Evolutionary conservation across 352 stramenopile genomes (phyloP), one percentile per base, ranked within the genome.

Genomic region (Phytophthora idaei): DNA sequence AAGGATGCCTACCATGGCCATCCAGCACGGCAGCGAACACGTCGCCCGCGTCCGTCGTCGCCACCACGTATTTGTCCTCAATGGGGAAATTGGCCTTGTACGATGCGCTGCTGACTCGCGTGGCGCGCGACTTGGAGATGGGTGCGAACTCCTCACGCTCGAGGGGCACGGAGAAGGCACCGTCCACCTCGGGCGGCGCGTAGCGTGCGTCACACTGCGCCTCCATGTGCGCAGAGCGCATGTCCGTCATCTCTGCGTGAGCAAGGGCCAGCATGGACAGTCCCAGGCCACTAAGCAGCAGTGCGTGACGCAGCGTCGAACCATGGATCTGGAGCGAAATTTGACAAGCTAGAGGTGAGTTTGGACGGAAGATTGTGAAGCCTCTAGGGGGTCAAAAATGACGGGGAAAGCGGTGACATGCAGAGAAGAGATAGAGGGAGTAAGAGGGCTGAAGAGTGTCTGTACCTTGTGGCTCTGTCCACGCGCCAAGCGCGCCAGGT

Each of bases 1-100:
- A 60, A 5, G 50, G 46, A 36, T 36, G 6, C 68, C 32, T 51
- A 92, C 94, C 93, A 63, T 98, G 93, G 3, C 93, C 93, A 67
- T 98, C 93, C 50, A 97, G 84, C 28, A 97, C 94, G 21, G 80
- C 79, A 15, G 87, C 89, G 55, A 94, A 96, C 42, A 97, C 82
- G 61, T 94, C 87, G 45, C 93, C 90, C 21, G 82, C 80, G 12
- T 70, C 54, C 28, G 80, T 78, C 9, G 81, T 68, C 46, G 94
- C 78, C 49, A 97, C 83, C 51, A 89, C 76, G 59, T 87, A 93
- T 60, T 94, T 85, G 75, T 98, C 93, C 72, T 90, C 82, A 36
- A 89, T 91, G 15, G 83, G 83, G 36, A 83, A 78, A 46, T 89
- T 91, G 53, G 83, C 83, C 50, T 82, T 82, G 75, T 91, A 91